Percentiles rank a stretch among this genome's conserved stretches.
phyloP scores from a whole-genome alignment of 1,284 basidiomycete species.

The Termitomyces sp. region DNA sequence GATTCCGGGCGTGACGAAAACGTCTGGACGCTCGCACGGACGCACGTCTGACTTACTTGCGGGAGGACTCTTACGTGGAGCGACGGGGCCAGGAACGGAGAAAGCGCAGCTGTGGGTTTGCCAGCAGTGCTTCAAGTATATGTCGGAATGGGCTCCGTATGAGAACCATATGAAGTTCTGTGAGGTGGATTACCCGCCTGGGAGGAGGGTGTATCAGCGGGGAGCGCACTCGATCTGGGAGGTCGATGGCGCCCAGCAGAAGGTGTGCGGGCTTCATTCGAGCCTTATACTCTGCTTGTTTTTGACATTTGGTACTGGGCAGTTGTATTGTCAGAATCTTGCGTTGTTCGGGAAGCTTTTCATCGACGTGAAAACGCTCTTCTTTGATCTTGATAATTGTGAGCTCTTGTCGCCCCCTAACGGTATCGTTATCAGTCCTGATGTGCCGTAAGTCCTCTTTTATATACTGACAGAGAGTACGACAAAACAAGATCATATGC shows the following conservation, averaged over 20 bases:
- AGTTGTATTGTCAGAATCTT: conserved; percentile 95
- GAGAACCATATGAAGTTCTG: conserved; percentile 75
- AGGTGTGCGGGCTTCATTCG: conserved; percentile 46
- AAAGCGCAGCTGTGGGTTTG: conserved; percentile 74
- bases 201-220: conserved; percentile 85
- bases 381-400: conserved; percentile 90
- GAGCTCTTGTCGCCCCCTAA: conserved; percentile 21
- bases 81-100: conserved; percentile 38
- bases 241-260: conserved; percentile 83
- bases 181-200: conserved; percentile 74
- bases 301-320: conserved; percentile 9
- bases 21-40: conserved; percentile 52
- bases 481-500: conserved; percentile 71
- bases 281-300: neutral
- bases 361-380: conserved; percentile 97
- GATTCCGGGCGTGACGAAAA: conserved; percentile 44
- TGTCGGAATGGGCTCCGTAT: conserved; percentile 70
- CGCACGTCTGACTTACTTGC: conserved; percentile 69
- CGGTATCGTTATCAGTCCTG: neutral
- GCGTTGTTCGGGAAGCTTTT: conserved; percentile 98
- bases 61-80: conserved; percentile 48
- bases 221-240: conserved; percentile 94
- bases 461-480: conserved; percentile 90
- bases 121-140: conserved; percentile 96
- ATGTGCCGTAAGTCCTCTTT: conserved; percentile 67